Percentiles rank a stretch among this genome's conserved stretches.
Conservation (phyloP, 2,329 filamentous ascomycete species). For the Mycosphaerelloides madeirae region DNA sequence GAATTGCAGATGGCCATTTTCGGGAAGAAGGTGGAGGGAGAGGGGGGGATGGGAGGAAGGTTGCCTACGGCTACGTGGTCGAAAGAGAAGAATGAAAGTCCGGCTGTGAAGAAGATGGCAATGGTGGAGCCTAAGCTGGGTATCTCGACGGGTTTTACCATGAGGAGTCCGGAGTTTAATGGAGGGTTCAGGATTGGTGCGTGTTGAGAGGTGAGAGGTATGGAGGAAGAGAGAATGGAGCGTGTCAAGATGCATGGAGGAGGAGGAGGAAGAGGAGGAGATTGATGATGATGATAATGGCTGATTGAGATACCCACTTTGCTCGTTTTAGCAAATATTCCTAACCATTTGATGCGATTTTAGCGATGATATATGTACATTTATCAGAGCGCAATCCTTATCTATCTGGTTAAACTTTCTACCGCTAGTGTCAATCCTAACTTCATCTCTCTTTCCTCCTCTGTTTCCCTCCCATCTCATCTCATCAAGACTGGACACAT, state of each 20-base stretch:
- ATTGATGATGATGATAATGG: neutral
- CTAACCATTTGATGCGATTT: neutral
- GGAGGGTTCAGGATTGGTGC: neutral
- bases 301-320: neutral
- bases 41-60: constrained; percentile 6
- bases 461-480: too few relatives aligned
- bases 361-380: too few relatives aligned
- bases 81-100: neutral
- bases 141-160: constrained; percentile 2
- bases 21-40: constrained; percentile 26
- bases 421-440: too few relatives aligned
- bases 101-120: neutral
- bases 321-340: too few relatives aligned
- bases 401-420: too few relatives aligned
- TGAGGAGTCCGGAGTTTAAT: neutral
- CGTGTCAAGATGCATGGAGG: neutral
- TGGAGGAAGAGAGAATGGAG: neutral
- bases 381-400: too few relatives aligned
- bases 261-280: neutral
- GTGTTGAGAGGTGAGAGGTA: neutral
- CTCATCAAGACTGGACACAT: too few relatives aligned
- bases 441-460: too few relatives aligned
- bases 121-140: neutral
- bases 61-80: constrained; percentile 17
- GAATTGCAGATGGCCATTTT: constrained; percentile 38